A percentile compares a stretch with the other conserved stretches of the same genome.
Evolutionary conservation across 768 basidiomycete species (phyloP).

Genomic region (Ramaria rubella): DNA sequence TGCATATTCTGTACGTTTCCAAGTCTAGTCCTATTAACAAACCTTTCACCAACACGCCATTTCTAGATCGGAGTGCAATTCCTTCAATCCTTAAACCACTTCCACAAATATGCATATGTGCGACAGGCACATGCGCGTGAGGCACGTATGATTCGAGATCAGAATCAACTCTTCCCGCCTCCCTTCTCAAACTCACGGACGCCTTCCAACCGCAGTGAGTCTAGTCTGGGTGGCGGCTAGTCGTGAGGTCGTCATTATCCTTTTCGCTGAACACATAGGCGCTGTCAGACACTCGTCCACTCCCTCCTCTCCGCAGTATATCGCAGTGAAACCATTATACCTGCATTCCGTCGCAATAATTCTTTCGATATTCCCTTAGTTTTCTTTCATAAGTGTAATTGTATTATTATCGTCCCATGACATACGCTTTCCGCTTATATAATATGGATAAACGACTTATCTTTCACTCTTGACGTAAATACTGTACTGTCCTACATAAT

Average conservation of each 20-base stretch:
- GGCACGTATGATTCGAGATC: constrained; percentile 3
- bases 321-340: too few species aligned
- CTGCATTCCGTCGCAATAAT: not conserved
- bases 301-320: too few species aligned
- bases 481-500: too few species aligned
- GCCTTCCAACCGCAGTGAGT: constrained; percentile 42
- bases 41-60: constrained; percentile 6
- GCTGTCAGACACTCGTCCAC: too few species aligned
- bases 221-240: constrained; percentile 33
- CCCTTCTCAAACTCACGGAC: constrained; percentile 27
- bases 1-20: constrained; percentile 56
- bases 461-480: too few species aligned
- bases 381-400: not conserved
- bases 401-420: constrained; percentile 8
- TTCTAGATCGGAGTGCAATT: constrained; percentile 71
- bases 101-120: constrained; percentile 83
- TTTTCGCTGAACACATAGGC: too few species aligned
- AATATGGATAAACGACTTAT: not conserved
- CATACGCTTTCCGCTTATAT: not conserved
- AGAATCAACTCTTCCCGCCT: constrained; percentile 29
- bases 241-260: not conserved
- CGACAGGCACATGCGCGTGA: constrained; percentile 72
- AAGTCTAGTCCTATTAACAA: constrained; percentile 4
- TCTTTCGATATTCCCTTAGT: not conserved
- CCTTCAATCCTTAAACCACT: constrained; percentile 76